A percentile compares a stretch with the other conserved stretches of the same genome.
Evolutionary conservation across 2,329 filamentous ascomycete species (phyloP).

Genomic region (Aspergillus viridinutans): DNA sequence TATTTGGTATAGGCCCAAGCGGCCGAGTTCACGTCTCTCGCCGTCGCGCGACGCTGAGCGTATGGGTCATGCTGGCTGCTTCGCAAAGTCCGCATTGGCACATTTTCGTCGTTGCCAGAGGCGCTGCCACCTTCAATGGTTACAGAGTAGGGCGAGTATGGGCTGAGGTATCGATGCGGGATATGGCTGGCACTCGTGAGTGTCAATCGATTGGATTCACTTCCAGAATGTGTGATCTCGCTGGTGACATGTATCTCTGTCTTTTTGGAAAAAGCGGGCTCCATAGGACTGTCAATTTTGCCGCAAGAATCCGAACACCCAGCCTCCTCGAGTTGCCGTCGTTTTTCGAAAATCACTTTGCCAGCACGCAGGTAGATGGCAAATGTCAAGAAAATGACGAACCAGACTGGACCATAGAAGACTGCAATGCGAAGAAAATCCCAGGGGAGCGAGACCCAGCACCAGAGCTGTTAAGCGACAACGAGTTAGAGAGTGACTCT

Average conservation of each 20-base stretch:
- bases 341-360: conserved; percentile 48
- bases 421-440: conserved; percentile 68
- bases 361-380: conserved; percentile 40
- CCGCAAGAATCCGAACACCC: conserved; percentile 45
- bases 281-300: conserved; percentile 43
- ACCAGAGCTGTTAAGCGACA: conserved; percentile 64
- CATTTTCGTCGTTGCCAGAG: not conserved
- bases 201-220: not conserved
- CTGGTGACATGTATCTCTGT: conserved; percentile 63
- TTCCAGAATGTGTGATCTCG: conserved; percentile 38
- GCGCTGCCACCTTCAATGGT: conserved; percentile 26
- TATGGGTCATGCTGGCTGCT: conserved; percentile 4
- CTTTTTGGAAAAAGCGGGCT: conserved; percentile 46
- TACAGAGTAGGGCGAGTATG: conserved; percentile 29
- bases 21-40: conserved; percentile 32
- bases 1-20: conserved; percentile 39
- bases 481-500: not conserved
- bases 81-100: conserved; percentile 7
- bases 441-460: conserved; percentile 67
- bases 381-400: conserved; percentile 37
- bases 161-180: not conserved
- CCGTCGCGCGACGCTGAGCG: conserved; percentile 12
- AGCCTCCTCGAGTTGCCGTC: conserved; percentile 57
- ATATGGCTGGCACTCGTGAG: conserved; percentile 5
- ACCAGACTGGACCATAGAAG: conserved; percentile 59